phyloP scores from a whole-genome alignment of 768 basidiomycete genomes.

The Tulasnella sp. region DNA sequence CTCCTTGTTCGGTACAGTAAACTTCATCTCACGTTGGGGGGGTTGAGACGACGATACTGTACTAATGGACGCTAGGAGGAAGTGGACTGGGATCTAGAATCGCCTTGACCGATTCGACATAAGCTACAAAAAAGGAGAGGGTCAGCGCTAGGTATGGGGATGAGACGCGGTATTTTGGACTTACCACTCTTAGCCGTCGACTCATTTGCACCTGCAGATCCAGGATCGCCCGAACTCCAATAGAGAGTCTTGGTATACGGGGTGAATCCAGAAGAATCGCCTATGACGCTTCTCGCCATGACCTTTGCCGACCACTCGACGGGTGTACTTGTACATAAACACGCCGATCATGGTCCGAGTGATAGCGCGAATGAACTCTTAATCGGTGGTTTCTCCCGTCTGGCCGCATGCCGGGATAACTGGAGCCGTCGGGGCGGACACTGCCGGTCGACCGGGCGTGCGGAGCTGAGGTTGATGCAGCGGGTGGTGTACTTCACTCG shows the following conservation, averaged over 20 bases:
- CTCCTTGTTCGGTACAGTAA: slow-evolving; percentile 93
- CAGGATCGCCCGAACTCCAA: slow-evolving; percentile 94
- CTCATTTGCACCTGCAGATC: slow-evolving; percentile 77
- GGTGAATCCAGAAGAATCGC: slow-evolving; percentile 99
- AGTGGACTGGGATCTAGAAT: slow-evolving; percentile 95
- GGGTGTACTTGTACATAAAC: slow-evolving; percentile 95
- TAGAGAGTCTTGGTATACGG: slow-evolving; percentile 96
- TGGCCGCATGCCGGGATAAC: slow-evolving; percentile 1
- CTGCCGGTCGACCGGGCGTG: not conserved
- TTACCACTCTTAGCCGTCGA: slow-evolving; percentile 94
- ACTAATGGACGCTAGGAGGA: slow-evolving; percentile 87
- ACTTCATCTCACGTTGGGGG: slow-evolving; percentile 95
- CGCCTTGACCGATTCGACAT: slow-evolving; percentile 83
- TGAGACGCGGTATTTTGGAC: slow-evolving; percentile 33
- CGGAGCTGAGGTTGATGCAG: slow-evolving; percentile 24
- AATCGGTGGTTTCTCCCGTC: slow-evolving; percentile 62
- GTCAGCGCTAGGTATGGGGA: not conserved
- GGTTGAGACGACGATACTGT: slow-evolving; percentile 87
- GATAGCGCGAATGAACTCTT: slow-evolving; percentile 85
- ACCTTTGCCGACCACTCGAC: slow-evolving; percentile 80
- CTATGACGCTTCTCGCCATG: slow-evolving; percentile 84
- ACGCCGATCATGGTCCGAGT: slow-evolving; percentile 99
- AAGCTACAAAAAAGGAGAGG: slow-evolving; percentile 46
- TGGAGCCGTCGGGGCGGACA: not conserved
- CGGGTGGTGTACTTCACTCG: slow-evolving; percentile 24